Evolutionary conservation across 148 eudicot species (phyloP).

Genomic region (Camellia japonica): DNA sequence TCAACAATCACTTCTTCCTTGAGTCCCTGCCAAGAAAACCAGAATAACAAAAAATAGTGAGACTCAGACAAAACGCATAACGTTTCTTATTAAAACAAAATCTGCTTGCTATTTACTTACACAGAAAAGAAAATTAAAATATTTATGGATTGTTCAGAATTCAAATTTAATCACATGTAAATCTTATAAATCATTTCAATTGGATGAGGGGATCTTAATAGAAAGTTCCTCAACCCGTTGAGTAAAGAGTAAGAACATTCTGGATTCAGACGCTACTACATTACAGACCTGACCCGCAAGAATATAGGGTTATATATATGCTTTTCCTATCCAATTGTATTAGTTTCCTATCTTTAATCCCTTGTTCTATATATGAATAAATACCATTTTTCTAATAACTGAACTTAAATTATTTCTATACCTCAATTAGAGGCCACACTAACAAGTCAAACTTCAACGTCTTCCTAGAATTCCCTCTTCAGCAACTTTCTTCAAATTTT

Average conservation of each 20-base stretch:
- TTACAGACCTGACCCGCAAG: neutral
- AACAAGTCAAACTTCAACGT: neutral
- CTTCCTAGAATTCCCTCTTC: neutral
- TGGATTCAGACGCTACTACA: neutral
- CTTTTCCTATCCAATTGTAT: neutral
- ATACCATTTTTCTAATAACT: neutral
- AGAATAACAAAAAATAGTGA: neutral
- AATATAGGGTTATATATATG: slow-evolving; percentile 3
- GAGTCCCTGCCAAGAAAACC: slow-evolving; percentile 47
- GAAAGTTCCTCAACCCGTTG: neutral
- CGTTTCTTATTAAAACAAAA: neutral
- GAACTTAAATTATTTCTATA: neutral
- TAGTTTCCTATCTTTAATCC: neutral
- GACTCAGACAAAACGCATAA: neutral
- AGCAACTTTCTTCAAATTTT: neutral
- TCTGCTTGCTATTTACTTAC: neutral
- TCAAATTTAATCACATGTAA: neutral
- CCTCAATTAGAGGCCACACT: neutral
- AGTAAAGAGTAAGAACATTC: neutral
- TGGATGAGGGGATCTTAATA: too few relatives aligned
- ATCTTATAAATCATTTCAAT: neutral
- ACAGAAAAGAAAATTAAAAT: neutral
- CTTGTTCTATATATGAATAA: neutral
- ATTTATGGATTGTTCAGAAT: neutral
- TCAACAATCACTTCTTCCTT: slow-evolving; percentile 85